Conservation (phyloP, 139 green algal species). For the Marvania coccoides region DNA sequence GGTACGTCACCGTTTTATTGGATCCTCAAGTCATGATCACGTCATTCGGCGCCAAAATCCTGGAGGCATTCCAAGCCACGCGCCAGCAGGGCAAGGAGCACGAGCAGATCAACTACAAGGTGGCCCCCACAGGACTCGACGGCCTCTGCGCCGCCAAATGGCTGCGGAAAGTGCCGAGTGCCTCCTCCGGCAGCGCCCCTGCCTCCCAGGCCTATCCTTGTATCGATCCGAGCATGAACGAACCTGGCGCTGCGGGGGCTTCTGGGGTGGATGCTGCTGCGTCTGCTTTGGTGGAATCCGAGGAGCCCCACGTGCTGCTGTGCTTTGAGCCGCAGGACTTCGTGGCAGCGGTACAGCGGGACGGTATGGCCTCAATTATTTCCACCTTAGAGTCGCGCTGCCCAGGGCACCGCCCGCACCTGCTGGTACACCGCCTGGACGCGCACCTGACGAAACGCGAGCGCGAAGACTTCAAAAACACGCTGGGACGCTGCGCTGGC, state of each 20-base stretch:
- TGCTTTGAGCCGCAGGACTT: slow-evolving; percentile 24
- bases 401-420: neutral
- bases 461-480: neutral
- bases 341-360: slow-evolving; percentile 6
- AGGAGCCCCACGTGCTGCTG: neutral
- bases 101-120: neutral
- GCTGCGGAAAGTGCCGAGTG: neutral
- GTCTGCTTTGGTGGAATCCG: neutral
- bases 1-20: neutral
- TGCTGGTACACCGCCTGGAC: slow-evolving; percentile 13
- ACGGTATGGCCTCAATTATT: slow-evolving; percentile 5
- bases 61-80: neutral
- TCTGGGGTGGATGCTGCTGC: too few relatives aligned
- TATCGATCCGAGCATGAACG: too few relatives aligned
- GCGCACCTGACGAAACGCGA: neutral
- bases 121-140: neutral
- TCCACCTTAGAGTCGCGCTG: neutral
- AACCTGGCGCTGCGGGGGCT: too few relatives aligned
- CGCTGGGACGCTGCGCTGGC: neutral
- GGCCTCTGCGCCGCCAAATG: neutral
- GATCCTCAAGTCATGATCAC: neutral
- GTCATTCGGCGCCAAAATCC: neutral
- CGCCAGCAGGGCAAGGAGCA: neutral
- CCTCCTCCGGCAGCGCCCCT: too few relatives aligned
- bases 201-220: too few relatives aligned